Percentiles rank a stretch among this genome's conserved stretches.
Evolutionary conservation across 768 basidiomycete species (phyloP).

Genomic region (Boletus edulis): DNA sequence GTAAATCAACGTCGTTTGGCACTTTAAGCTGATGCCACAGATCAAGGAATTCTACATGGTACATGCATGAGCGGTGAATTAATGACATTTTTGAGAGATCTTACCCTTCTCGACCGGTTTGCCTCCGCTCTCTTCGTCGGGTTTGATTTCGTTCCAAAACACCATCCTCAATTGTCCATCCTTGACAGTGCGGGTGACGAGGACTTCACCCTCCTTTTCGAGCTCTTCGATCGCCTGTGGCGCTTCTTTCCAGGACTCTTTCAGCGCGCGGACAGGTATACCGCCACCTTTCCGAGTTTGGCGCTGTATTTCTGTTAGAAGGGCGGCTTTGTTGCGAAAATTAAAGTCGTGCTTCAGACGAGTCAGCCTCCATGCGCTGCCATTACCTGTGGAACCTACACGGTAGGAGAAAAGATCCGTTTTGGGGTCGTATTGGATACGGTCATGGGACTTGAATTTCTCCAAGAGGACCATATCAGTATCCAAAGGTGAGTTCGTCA

Average conservation of each 20-base stretch:
- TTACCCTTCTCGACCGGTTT: constrained; percentile 77
- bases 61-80: not conserved
- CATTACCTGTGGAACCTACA: constrained; percentile 39
- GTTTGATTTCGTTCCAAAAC: constrained; percentile 88
- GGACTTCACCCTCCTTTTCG: constrained; percentile 84
- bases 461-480: constrained; percentile 69
- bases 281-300: constrained; percentile 83
- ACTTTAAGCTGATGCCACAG: constrained; percentile 85
- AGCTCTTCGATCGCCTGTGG: constrained; percentile 82
- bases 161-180: constrained; percentile 83
- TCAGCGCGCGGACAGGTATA: constrained; percentile 77
- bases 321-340: constrained; percentile 79
- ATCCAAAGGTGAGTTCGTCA: constrained; percentile 75
- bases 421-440: constrained; percentile 75
- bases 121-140: constrained; percentile 68
- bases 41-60: constrained; percentile 71
- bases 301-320: constrained; percentile 83
- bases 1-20: constrained; percentile 81
- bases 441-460: constrained; percentile 80
- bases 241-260: constrained; percentile 91
- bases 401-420: constrained; percentile 87
- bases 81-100: constrained; percentile 23
- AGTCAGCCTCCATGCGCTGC: constrained; percentile 1
- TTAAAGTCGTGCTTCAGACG: constrained; percentile 73
- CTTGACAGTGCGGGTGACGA: constrained; percentile 83